Conservation (phyloP, 2,329 filamentous ascomycete genomes). For the Phialophora macrospora region DNA sequence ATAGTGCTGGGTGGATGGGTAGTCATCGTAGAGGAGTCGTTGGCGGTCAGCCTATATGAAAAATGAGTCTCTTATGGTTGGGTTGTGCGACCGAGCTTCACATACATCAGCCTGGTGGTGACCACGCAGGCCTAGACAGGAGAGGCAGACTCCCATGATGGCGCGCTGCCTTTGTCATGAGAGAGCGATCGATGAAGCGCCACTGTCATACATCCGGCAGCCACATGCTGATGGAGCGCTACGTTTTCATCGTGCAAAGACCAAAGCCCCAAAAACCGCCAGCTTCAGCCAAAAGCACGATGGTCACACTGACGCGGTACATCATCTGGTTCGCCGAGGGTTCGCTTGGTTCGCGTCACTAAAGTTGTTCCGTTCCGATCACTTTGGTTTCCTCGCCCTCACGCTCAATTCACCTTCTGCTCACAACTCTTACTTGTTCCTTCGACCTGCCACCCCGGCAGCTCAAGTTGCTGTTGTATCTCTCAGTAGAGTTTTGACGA, state of each 20-base stretch:
- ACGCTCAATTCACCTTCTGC: not conserved
- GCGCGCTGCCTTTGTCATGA: slow-evolving; percentile 13
- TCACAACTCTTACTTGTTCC: not conserved
- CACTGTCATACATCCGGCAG: not conserved
- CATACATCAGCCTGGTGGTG: slow-evolving; percentile 33
- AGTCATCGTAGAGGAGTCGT: slow-evolving; percentile 39
- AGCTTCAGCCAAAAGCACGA: not conserved
- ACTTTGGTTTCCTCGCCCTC: not conserved
- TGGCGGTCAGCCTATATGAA: slow-evolving; percentile 32
- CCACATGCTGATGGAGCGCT: not conserved
- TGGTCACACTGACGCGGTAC: not conserved
- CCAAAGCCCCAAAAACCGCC: not conserved
- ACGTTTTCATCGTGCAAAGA: not conserved
- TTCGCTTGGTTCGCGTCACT: not conserved
- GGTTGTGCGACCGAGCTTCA: not conserved
- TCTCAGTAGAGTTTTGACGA: not conserved
- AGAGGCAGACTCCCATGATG: slow-evolving; percentile 39
- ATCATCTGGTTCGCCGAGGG: slow-evolving; percentile 4
- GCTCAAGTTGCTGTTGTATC: not conserved
- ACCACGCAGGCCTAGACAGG: slow-evolving; percentile 37
- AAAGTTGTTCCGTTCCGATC: slow-evolving; percentile 1
- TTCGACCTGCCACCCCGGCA: not conserved
- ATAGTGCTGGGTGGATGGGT: slow-evolving; percentile 33
- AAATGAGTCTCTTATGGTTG: not conserved
- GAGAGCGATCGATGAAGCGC: not conserved